Conservation (phyloP, 495 filamentous ascomycete species). For the Thermochaetoides thermophila region DNA sequence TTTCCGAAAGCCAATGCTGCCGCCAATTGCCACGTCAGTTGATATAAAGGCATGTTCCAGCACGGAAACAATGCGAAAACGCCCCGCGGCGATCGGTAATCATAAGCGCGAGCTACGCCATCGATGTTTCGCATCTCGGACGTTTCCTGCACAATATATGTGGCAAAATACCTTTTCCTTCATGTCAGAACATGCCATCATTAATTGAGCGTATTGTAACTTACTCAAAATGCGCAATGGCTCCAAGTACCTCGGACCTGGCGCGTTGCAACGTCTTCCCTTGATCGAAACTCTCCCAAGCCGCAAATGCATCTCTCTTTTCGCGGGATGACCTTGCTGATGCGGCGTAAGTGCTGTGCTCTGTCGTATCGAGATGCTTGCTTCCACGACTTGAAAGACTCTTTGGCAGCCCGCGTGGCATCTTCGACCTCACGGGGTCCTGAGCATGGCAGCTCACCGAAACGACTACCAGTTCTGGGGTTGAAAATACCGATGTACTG, state of each 20-base stretch:
- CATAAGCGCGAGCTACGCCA: constrained; percentile 12
- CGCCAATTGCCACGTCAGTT: constrained; percentile 18
- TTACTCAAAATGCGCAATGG: constrained; percentile 16
- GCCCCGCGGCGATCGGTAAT: constrained; percentile 16
- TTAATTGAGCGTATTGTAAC: no score
- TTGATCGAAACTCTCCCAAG: constrained; percentile 20
- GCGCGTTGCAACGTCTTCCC: constrained; percentile 17
- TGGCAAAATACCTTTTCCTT: constrained; percentile 20
- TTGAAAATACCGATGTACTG: no score
- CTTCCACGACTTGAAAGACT: constrained; percentile 13
- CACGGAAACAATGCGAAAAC: constrained; percentile 17
- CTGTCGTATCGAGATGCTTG: constrained; percentile 11
- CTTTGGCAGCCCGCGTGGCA: constrained; percentile 9
- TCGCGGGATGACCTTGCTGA: constrained; percentile 12
- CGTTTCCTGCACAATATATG: constrained; percentile 17
- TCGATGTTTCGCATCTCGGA: constrained; percentile 14
- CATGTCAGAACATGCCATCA: not conserved
- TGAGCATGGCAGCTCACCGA: no score
- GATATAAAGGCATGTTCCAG: constrained; percentile 20
- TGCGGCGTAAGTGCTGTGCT: constrained; percentile 8
- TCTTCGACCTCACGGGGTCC: constrained; percentile 5
- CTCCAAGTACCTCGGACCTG: constrained; percentile 13
- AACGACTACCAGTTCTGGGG: no score
- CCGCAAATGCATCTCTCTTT: constrained; percentile 14
- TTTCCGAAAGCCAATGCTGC: constrained; percentile 18